Evolutionary conservation across 176 grass and related monocot species (phyloP).

Genomic region (Dendrocalamus sinicus): DNA sequence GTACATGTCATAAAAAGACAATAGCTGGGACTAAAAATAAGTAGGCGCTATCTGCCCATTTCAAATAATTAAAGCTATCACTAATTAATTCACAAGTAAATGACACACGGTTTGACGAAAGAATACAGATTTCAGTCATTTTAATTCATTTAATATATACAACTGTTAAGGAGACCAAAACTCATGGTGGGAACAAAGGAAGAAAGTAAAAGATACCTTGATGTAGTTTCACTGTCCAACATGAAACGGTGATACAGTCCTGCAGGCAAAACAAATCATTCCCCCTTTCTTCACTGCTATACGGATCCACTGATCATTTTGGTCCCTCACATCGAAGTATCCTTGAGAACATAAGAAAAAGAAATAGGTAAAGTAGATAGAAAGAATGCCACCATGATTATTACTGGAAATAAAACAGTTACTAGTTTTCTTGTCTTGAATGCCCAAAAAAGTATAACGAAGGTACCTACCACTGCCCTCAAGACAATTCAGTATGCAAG

Average conservation of each 20-base stretch:
- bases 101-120: neutral
- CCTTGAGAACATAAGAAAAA: constrained; percentile 50
- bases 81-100: neutral
- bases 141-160: constrained; percentile 9
- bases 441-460: constrained; percentile 18
- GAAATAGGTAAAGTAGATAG: constrained; percentile 12
- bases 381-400: constrained; percentile 3
- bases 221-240: constrained; percentile 82
- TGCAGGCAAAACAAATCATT: constrained; percentile 94
- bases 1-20: constrained; percentile 7
- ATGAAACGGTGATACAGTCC: constrained; percentile 89
- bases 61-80: constrained; percentile 1
- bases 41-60: neutral
- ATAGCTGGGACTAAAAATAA: neutral
- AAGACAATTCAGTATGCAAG: constrained; percentile 80
- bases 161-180: constrained; percentile 14
- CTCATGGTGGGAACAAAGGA: neutral
- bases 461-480: constrained; percentile 80
- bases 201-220: constrained; percentile 62
- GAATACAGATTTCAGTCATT: neutral
- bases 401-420: neutral
- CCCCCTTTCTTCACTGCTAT: constrained; percentile 84
- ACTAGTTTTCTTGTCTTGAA: neutral
- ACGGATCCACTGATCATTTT: constrained; percentile 83
- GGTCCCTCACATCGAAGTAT: constrained; percentile 92